Percentiles rank a stretch among this genome's conserved stretches.
Evolutionary conservation across 352 stramenopile genomes (phyloP).

Genomic region (Globisporangium takayamanum): DNA sequence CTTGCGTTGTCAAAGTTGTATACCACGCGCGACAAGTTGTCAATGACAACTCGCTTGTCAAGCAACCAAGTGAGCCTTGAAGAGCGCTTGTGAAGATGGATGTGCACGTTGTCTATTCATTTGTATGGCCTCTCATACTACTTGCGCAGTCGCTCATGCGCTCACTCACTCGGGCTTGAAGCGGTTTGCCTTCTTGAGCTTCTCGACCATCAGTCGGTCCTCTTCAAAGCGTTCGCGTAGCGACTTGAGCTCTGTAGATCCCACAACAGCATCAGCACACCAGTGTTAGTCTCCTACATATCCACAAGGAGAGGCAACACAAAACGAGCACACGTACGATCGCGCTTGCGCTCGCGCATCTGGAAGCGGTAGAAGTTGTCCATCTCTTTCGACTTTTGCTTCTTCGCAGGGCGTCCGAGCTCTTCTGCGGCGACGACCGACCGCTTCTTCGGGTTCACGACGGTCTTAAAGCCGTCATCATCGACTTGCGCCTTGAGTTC

Average conservation of each 20-base stretch:
- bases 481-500: slow-evolving; percentile 78
- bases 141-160: slow-evolving; percentile 8
- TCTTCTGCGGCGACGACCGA: slow-evolving; percentile 37
- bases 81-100: neutral
- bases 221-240: slow-evolving; percentile 82
- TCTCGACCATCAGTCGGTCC: slow-evolving; percentile 65
- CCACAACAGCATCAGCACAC: slow-evolving; percentile 1
- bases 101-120: neutral
- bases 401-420: slow-evolving; percentile 58
- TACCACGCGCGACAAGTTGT: too few relatives aligned
- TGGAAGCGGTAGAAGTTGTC: slow-evolving; percentile 86
- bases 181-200: slow-evolving; percentile 79
- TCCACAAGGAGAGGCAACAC: neutral
- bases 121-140: neutral
- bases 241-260: slow-evolving; percentile 60
- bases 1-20: too few relatives aligned
- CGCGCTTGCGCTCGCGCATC: slow-evolving; percentile 80
- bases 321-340: slow-evolving; percentile 40
- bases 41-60: too few relatives aligned
- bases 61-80: too few relatives aligned
- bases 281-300: neutral
- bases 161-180: slow-evolving; percentile 61
- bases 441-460: slow-evolving; percentile 80
- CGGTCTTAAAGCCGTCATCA: slow-evolving; percentile 77
- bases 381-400: slow-evolving; percentile 79